Evolutionary conservation across 306 rosid species (phyloP), one percentile per base, ranked within the genome.

Genomic region (Vigna nakashimae): DNA sequence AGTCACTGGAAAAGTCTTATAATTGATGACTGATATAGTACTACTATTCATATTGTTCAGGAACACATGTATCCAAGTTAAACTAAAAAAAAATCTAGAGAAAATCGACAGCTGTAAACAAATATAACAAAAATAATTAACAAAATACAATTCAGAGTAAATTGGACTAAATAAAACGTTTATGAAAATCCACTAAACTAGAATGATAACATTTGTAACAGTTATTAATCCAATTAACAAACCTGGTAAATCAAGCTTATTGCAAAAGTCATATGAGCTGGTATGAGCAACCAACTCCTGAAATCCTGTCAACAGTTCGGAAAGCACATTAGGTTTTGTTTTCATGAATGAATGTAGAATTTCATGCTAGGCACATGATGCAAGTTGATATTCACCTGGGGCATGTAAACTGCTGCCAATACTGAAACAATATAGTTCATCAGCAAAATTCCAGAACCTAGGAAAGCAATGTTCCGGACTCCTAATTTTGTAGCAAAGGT

Each of bases 401-500:
- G 97, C 84, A 88, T 69, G 71, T 86, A 92, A 84, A 92, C 84
- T 68, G 94, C 93, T 45, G 91, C 91, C 64, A 86, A 82, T 63
- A 90, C 80, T 69, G 97, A 87, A 88, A 84, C 91, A 20, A 94
- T 42, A 79, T 94, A 94, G 82, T 92, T 94, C 83, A 87, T 57
- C 71, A 94, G 90, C 86, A 94, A 83, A 83, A 94, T 91, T 83
- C 96, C 98, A 55, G 96, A 88, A 87, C 98, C 97, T 77, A 94
- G 97, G 84, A 88, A 90, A 18, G 97, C 87, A 70, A 94, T 94
- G 82, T 92, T 94, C 76, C 88, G 87, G 24, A 94, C 97, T 71
- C 98, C 98, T 59, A 94, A 91, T 79, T 90, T 94, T 34, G 97
- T 92, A 28, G 98, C 98, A 42, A 94, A 90, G 77, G 98, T 94